A percentile compares a stretch with the other conserved stretches of the same genome.
Conservation (phyloP, 2,329 filamentous ascomycete genomes). For the Exophiala dermatitidis region DNA sequence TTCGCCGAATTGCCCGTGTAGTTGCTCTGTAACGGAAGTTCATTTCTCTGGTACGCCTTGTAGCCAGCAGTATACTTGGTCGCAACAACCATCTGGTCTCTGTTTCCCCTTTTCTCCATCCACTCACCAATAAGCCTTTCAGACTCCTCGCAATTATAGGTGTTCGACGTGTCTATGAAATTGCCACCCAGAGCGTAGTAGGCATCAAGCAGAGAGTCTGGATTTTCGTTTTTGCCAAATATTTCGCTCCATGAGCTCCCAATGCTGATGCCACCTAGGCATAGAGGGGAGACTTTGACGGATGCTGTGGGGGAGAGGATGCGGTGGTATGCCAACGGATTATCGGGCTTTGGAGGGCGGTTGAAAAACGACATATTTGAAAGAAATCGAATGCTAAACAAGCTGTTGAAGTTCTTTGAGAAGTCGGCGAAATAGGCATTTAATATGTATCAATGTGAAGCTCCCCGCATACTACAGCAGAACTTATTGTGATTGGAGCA, state of each 20-base stretch:
- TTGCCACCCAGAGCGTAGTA: constrained; percentile 44
- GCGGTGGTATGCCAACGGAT: too few species aligned
- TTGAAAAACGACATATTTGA: too few species aligned
- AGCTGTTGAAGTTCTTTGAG: too few species aligned
- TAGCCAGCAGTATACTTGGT: constrained; percentile 48
- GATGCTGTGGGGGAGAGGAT: constrained; percentile 46
- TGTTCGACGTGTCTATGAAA: constrained; percentile 48
- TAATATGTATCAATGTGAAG: too few species aligned
- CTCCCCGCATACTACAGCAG: too few species aligned
- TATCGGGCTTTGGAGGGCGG: too few species aligned
- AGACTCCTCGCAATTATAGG: constrained; percentile 38
- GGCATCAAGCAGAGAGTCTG: constrained; percentile 42
- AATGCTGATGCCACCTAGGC: constrained; percentile 50
- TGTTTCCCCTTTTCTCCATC: constrained; percentile 40
- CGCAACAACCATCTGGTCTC: constrained; percentile 48
- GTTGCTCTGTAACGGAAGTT: constrained; percentile 35
- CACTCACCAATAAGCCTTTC: constrained; percentile 47
- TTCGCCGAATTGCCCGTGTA: constrained; percentile 37
- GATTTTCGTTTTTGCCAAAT: constrained; percentile 35
- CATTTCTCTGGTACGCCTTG: constrained; percentile 29
- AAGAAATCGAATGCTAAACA: too few species aligned
- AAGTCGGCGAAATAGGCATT: too few species aligned
- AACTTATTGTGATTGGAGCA: too few species aligned
- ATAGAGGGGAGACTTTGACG: constrained; percentile 49
- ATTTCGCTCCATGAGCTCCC: constrained; percentile 40